Evolutionary conservation across 805 yeast species (phyloP).

Genomic region (Pichia cabralensis): DNA sequence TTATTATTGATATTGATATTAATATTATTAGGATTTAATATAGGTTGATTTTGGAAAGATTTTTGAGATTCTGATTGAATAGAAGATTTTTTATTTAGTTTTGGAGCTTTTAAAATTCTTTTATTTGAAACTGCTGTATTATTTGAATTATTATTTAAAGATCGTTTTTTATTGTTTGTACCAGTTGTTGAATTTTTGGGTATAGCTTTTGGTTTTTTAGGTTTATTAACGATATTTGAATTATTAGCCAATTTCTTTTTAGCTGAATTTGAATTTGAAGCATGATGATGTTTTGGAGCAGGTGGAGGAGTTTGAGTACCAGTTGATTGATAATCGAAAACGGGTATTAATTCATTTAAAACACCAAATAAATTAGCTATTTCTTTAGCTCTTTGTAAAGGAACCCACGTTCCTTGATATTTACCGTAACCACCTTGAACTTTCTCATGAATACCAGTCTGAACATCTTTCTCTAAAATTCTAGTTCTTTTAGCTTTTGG

Average conservation of each 20-base stretch:
- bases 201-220: not conserved
- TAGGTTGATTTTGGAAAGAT: too few relatives aligned
- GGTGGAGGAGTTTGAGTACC: slow-evolving; percentile 47
- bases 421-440: slow-evolving; percentile 97
- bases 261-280: slow-evolving; percentile 31
- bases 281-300: slow-evolving; percentile 59
- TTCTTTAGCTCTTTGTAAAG: slow-evolving; percentile 60
- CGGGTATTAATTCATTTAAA: slow-evolving; percentile 46
- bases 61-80: not conserved
- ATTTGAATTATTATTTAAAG: not conserved
- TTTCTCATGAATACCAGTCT: slow-evolving; percentile 79
- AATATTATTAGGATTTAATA: too few relatives aligned
- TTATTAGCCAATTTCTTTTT: not conserved
- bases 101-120: slow-evolving; percentile 7
- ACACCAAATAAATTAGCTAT: slow-evolving; percentile 62
- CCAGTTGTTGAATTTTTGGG: slow-evolving; percentile 1
- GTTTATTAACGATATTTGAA: not conserved
- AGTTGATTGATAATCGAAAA: slow-evolving; percentile 50
- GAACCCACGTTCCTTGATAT: slow-evolving; percentile 97
- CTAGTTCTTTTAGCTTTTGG: slow-evolving; percentile 92
- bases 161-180: too few relatives aligned
- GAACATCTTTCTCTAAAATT: slow-evolving; percentile 88
- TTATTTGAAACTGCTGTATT: not conserved
- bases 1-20: slow-evolving; percentile 3
- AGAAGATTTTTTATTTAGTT: not conserved